Percentiles rank a stretch among this genome's conserved stretches.
Evolutionary conservation across 805 yeast genomes (phyloP).

Genomic region (Danielozyma ontarioensis): DNA sequence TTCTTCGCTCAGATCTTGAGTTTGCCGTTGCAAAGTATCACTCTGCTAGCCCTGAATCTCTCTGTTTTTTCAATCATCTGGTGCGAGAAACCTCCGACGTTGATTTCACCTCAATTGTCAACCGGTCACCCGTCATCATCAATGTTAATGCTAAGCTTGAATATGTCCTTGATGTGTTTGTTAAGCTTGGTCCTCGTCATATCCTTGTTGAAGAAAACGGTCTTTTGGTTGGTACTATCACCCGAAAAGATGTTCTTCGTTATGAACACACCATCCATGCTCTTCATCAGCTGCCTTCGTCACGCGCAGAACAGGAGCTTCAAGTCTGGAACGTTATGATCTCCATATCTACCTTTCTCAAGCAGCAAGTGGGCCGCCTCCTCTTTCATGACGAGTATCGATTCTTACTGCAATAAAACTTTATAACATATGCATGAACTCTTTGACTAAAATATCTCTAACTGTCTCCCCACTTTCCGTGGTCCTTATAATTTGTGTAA

Average conservation of each 20-base stretch:
- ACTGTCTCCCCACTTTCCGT: conserved; percentile 85
- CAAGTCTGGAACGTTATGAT: conserved; percentile 32
- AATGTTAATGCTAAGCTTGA: conserved; percentile 52
- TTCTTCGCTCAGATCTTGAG: conserved; percentile 38
- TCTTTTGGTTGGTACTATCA: conserved; percentile 63
- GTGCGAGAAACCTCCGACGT: conserved; percentile 6
- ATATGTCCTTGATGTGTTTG: conserved; percentile 61
- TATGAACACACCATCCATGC: conserved; percentile 45
- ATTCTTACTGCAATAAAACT: conserved; percentile 9
- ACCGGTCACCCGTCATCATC: conserved; percentile 59
- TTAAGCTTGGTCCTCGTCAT: conserved; percentile 73
- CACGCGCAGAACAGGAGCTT: conserved; percentile 21
- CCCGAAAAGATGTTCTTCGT: conserved; percentile 76
- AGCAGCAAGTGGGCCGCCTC: conserved; percentile 23
- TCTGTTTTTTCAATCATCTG: conserved; percentile 7
- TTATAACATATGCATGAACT: too few relatives aligned
- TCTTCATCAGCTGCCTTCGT: conserved; percentile 9
- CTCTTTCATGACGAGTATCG: conserved; percentile 26
- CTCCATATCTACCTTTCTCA: conserved; percentile 11
- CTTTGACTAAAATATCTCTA: too few relatives aligned
- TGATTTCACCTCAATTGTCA: conserved; percentile 31
- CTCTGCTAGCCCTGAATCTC: conserved; percentile 7
- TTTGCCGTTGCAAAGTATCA: conserved; percentile 17
- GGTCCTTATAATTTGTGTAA: conserved; percentile 66
- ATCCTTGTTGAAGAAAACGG: conserved; percentile 65